Evolutionary conservation across 1,139 yeast genomes (phyloP).

Genomic region (Taphrina sp.): DNA sequence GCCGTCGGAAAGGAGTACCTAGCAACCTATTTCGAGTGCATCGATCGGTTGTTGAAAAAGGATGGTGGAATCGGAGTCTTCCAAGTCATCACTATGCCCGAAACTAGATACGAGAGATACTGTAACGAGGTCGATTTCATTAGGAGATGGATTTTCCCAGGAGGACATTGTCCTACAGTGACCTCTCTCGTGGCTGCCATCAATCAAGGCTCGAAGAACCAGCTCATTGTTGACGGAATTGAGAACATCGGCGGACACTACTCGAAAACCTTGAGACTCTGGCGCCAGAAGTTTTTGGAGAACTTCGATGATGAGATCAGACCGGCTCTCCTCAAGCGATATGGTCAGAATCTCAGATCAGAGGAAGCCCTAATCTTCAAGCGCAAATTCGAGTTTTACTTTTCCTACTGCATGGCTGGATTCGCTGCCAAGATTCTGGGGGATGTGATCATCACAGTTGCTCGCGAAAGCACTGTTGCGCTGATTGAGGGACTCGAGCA

Average conservation of each 20-base stretch:
- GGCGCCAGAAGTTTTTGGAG: conserved; percentile 24
- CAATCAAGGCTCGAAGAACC: conserved; percentile 24
- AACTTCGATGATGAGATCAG: conserved; percentile 25
- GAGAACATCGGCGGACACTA: conserved; percentile 32
- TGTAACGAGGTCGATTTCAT: conserved; percentile 30
- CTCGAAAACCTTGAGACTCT: conserved; percentile 22
- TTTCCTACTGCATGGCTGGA: conserved; percentile 31
- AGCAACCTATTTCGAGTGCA: conserved; percentile 24
- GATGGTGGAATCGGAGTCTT: conserved; percentile 58
- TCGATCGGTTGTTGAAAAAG: conserved; percentile 26
- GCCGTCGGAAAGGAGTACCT: conserved; percentile 30
- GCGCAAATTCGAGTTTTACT: conserved; percentile 25
- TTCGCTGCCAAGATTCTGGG: conserved; percentile 21
- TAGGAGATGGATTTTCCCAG: conserved; percentile 32
- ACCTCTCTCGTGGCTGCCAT: conserved; percentile 26
- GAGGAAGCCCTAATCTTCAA: conserved; percentile 26
- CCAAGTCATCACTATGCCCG: conserved; percentile 61
- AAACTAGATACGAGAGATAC: conserved; percentile 73
- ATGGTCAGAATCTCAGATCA: conserved; percentile 13
- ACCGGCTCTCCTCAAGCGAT: conserved; percentile 17
- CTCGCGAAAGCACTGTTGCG: conserved; percentile 23
- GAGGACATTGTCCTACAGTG: conserved; percentile 30
- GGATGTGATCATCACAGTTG: conserved; percentile 28
- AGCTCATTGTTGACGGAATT: conserved; percentile 26
- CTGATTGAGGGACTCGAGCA: conserved; percentile 21